Conservation (phyloP, 1,284 basidiomycete genomes). For the Ceratobasidium sp. region DNA sequence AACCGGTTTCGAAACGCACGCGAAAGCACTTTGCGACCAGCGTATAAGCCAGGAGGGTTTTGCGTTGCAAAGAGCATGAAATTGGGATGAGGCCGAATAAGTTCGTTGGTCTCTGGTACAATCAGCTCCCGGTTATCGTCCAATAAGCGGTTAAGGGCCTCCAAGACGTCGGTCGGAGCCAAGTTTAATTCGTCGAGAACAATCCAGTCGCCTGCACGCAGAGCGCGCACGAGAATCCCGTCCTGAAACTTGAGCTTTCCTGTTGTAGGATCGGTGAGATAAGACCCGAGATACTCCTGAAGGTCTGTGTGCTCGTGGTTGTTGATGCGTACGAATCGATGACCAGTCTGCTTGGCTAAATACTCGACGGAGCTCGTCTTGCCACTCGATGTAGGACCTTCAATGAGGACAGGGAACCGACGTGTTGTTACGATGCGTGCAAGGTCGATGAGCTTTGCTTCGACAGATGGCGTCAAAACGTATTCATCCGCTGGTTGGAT, state of each 20-base stretch:
- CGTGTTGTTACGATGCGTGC: slow-evolving; percentile 90
- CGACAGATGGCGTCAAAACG: slow-evolving; percentile 96
- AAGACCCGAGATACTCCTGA: slow-evolving; percentile 98
- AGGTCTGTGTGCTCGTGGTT: slow-evolving; percentile 99
- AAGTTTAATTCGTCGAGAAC: slow-evolving; percentile 98
- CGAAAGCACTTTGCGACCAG: slow-evolving; percentile 93
- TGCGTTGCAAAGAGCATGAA: slow-evolving; percentile 99
- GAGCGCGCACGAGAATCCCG: slow-evolving; percentile 90
- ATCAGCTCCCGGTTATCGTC: slow-evolving; percentile 98
- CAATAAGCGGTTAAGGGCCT: slow-evolving; percentile 94
- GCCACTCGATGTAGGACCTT: slow-evolving; percentile 97
- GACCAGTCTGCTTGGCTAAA: slow-evolving; percentile 91
- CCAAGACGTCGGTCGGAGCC: slow-evolving; percentile 97
- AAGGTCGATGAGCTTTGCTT: slow-evolving; percentile 90
- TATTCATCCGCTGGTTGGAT: slow-evolving; percentile 78
- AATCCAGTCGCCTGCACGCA: slow-evolving; percentile 96
- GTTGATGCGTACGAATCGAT: slow-evolving; percentile 97
- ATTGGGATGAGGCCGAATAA: slow-evolving; percentile 91
- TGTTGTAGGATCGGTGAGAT: slow-evolving; percentile 89
- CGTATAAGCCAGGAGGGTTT: slow-evolving; percentile 98
- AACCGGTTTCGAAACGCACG: slow-evolving; percentile 99
- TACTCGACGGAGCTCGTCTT: slow-evolving; percentile 99
- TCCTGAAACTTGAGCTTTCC: slow-evolving; percentile 96
- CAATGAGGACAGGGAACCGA: slow-evolving; percentile 94
- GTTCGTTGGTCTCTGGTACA: slow-evolving; percentile 95